Evolutionary conservation across 176 grass and related monocot species (phyloP).

Genomic region (Musa schizocarpa): DNA sequence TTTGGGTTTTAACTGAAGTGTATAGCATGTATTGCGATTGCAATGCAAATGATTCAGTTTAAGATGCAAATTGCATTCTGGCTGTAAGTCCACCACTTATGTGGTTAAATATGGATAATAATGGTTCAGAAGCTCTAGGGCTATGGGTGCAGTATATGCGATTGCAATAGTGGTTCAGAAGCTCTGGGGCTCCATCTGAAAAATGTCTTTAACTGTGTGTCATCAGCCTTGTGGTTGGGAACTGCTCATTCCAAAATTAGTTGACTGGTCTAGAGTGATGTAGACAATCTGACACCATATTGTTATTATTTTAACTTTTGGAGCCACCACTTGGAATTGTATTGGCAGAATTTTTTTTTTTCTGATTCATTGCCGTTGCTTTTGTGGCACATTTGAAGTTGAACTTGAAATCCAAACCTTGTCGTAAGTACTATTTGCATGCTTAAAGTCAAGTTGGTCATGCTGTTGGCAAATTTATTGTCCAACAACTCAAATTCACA

Average conservation of each 20-base stretch:
- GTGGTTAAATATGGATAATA: neutral
- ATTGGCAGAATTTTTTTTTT: neutral
- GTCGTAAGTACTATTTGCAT: neutral
- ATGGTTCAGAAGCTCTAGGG: neutral
- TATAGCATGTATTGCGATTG: neutral
- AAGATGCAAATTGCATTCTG: neutral
- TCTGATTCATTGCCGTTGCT: neutral
- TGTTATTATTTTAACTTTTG: neutral
- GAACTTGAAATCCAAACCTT: neutral
- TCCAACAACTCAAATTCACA: neutral
- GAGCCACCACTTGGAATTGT: neutral
- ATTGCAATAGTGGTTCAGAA: neutral
- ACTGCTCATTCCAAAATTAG: neutral
- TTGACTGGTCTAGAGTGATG: neutral
- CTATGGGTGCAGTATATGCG: neutral
- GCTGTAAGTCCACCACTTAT: neutral
- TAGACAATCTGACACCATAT: neutral
- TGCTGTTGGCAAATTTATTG: too few relatives aligned
- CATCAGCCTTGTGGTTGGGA: neutral
- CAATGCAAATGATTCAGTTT: neutral
- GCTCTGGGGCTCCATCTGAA: neutral
- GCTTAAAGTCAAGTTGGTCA: neutral
- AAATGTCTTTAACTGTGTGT: neutral
- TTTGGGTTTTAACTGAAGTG: neutral
- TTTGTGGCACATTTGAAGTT: neutral